Percentiles rank a stretch among this genome's conserved stretches.
These are phyloP conservation scores for Ramaria sp. DNA, from an alignment of 768 basidiomycete species.

Conservation along the genomic window DNA sequence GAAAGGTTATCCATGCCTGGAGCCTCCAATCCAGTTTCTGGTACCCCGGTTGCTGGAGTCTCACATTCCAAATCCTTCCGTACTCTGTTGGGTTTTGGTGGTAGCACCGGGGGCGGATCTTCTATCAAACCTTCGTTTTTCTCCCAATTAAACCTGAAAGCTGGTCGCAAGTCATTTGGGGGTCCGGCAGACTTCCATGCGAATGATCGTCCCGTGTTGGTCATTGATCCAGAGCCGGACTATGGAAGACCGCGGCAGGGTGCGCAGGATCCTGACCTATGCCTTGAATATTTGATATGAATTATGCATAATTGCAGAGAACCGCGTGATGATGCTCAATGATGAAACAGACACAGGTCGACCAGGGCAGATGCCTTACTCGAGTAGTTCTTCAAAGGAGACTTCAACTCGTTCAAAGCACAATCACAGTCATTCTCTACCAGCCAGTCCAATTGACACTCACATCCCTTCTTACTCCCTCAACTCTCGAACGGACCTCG, in stretches of 20 bases:
- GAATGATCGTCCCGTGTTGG: not conserved
- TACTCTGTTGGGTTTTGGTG: slow-evolving; percentile 4
- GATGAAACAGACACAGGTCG: not conserved
- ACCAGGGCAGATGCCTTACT: not conserved
- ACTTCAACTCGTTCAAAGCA: not conserved
- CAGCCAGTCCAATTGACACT: not conserved
- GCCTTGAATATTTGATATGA: not conserved
- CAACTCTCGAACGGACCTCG: slow-evolving; percentile 1
- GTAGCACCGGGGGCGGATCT: not conserved
- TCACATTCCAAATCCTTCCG: slow-evolving; percentile 44
- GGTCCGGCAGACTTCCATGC: not conserved
- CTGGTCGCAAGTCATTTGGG: slow-evolving; percentile 4
- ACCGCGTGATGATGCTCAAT: not conserved
- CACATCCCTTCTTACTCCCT: not conserved
- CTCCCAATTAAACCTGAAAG: slow-evolving; percentile 3
- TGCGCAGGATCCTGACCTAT: not conserved
- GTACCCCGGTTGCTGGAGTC: slow-evolving; percentile 49
- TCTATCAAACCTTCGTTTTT: slow-evolving; percentile 8
- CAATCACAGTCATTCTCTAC: not conserved
- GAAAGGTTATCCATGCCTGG: not conserved
- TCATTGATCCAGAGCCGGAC: slow-evolving; percentile 1
- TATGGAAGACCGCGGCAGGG: not conserved
- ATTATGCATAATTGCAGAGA: not conserved
- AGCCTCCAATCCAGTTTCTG: slow-evolving; percentile 3
- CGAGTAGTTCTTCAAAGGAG: not conserved